These are phyloP conservation scores for Triticum urartu DNA, from an alignment of 176 grass and related monocot genomes.

Conservation along the genomic window DNA sequence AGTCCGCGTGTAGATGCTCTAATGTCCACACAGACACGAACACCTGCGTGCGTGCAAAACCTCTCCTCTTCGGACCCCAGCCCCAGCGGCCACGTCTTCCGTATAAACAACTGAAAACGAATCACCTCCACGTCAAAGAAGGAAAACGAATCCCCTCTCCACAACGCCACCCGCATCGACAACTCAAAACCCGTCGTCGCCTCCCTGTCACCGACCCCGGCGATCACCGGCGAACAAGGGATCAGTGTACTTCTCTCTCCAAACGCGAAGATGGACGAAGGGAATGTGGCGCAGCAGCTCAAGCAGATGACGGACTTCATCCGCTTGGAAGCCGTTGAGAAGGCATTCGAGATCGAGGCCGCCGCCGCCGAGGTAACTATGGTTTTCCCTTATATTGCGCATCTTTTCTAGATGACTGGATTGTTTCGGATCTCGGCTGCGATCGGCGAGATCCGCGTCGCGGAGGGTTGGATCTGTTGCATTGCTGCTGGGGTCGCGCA, in stretches of 20 bases:
- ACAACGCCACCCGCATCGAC: too few relatives aligned
- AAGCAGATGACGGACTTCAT: slow-evolving; percentile 74
- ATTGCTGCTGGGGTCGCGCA: background rate
- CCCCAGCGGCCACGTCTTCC: too few relatives aligned
- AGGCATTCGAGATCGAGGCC: slow-evolving; percentile 69
- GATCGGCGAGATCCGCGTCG: slow-evolving; percentile 19
- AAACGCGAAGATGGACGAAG: slow-evolving; percentile 48
- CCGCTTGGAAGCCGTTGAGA: slow-evolving; percentile 67
- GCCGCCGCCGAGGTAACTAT: slow-evolving; percentile 60
- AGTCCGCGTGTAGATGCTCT: too few relatives aligned
- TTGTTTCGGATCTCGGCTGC: background rate
- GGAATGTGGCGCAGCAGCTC: slow-evolving; percentile 54
- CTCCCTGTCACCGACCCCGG: background rate
- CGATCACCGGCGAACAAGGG: slow-evolving; percentile 17
- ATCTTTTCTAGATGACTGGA: background rate
- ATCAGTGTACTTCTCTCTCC: background rate
- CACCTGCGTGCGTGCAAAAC: too few relatives aligned
- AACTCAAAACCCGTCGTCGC: slow-evolving; percentile 9
- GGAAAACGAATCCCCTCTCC: too few relatives aligned
- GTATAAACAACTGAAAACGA: too few relatives aligned
- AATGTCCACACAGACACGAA: too few relatives aligned
- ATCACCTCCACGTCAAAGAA: too few relatives aligned
- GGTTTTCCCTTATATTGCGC: background rate
- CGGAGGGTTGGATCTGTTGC: slow-evolving; percentile 26
- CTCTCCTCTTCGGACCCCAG: too few relatives aligned